Evolutionary conservation across 2,329 filamentous ascomycete species (phyloP), one percentile per base, ranked within the genome.

Genomic region (Fusarium citri): DNA sequence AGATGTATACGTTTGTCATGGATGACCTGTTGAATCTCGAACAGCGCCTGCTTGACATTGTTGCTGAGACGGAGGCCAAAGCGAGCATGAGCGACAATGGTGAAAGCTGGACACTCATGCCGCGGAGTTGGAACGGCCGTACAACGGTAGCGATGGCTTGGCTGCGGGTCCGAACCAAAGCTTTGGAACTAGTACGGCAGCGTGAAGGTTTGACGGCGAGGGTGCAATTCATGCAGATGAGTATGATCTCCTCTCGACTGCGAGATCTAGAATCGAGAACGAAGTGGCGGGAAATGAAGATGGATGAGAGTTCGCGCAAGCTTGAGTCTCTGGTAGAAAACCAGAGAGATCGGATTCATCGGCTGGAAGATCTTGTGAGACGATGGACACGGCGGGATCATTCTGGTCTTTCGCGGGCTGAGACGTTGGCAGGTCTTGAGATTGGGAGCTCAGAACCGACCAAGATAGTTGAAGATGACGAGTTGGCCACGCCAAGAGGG

Each of bases 1-100:
- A 84, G 55, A 85, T 85, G 82, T 84, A 83, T 69, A 73, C 71
- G 3, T 85, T 84, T 60, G 81, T 84, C 12, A 82, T 85, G 79
- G 83, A 85, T 34, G 81, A 84, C 59, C 68, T 84, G 30, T 62
- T 80, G 25, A 82, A 80, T 53, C 74, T 85, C 18, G 82, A 85
- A 71, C 77, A 80, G 68, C 77, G 82, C 16, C 73, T 84, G 41
- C 73, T 85, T 9, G 83, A 85, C 49, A 73, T 84, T n/a, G 74
- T 85, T 6, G 76, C 79, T 8, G 82, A 83, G 47, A 82, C 80
- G 6, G 83, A 85, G 60, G 72, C 72, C 10, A 76, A 72, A 47
- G 74, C 74, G 4, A 63, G 60, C 18, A 61, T 68, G 50, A 58
- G 62, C 20, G 66, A 66, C 18, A 66, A 69, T n/a, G 75, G 69